A percentile compares a stretch with the other conserved stretches of the same genome.
These are phyloP conservation scores for Dothistroma septosporum DNA, from an alignment of 2,329 filamentous ascomycete species.

Conservation along the genomic window DNA sequence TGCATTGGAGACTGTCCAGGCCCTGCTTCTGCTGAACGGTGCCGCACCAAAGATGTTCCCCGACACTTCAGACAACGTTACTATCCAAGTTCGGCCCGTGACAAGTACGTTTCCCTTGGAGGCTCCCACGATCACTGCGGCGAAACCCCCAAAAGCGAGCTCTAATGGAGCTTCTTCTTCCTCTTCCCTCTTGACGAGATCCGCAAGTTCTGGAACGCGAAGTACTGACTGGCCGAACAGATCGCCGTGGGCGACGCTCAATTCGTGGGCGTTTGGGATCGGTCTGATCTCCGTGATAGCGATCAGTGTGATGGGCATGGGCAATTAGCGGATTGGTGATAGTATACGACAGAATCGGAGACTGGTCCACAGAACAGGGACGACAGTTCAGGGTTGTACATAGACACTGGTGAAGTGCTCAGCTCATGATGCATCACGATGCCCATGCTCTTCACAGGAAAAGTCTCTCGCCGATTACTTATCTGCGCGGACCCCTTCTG, in stretches of 20 bases:
- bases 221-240: conserved; percentile 5
- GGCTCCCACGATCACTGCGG: conserved; percentile 14
- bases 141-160: conserved; percentile 3
- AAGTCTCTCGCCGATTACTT: too few species aligned
- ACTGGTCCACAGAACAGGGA: background rate
- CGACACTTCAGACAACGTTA: conserved; percentile 15
- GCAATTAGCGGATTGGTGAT: background rate
- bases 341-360: background rate
- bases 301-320: background rate
- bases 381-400: background rate
- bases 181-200: background rate
- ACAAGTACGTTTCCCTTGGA: conserved; percentile 24
- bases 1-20: conserved; percentile 45
- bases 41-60: conserved; percentile 10
- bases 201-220: background rate
- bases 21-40: conserved; percentile 34
- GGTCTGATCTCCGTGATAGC: background rate
- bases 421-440: too few species aligned
- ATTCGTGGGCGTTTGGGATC: background rate
- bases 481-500: too few species aligned
- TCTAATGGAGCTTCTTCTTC: conserved; percentile 10
- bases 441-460: too few species aligned
- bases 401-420: background rate
- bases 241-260: background rate
- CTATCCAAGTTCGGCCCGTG: conserved; percentile 17